Conservation (phyloP, 148 eudicot species). For the Vaccinium darrowii region DNA sequence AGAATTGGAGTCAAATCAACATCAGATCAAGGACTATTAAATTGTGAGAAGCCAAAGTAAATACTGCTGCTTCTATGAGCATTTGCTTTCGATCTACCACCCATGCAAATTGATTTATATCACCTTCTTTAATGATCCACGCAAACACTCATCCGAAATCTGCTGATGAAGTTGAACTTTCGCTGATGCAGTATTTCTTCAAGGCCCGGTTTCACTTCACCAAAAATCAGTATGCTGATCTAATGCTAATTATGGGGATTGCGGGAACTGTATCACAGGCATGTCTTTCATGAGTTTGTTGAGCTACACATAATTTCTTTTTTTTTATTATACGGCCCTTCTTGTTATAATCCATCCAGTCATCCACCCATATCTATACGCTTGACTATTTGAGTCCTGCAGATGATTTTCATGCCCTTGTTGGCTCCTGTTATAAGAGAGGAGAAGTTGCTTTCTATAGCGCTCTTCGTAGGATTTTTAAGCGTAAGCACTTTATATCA, state of each 20-base stretch:
- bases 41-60: background rate
- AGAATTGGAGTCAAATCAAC: background rate
- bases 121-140: background rate
- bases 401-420: conserved; percentile 73
- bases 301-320: background rate
- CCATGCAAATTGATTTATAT: background rate
- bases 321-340: background rate
- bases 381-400: conserved; percentile 24
- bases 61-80: background rate
- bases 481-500: conserved; percentile 33
- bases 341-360: background rate
- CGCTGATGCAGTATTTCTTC: conserved; percentile 58
- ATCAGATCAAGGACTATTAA: background rate
- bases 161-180: conserved; percentile 10
- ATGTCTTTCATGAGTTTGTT: background rate
- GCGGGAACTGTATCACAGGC: conserved; percentile 75
- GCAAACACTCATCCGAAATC: background rate
- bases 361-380: background rate
- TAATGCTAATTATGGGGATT: conserved; percentile 55
- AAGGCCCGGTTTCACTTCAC: conserved; percentile 73
- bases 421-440: conserved; percentile 65
- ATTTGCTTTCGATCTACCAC: background rate
- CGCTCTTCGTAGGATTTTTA: conserved; percentile 40
- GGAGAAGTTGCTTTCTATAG: conserved; percentile 44
- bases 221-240: conserved; percentile 75